Base-by-base conservation (phyloP, 306 rosid genomes). In the Cicer bijugum region DNA sequence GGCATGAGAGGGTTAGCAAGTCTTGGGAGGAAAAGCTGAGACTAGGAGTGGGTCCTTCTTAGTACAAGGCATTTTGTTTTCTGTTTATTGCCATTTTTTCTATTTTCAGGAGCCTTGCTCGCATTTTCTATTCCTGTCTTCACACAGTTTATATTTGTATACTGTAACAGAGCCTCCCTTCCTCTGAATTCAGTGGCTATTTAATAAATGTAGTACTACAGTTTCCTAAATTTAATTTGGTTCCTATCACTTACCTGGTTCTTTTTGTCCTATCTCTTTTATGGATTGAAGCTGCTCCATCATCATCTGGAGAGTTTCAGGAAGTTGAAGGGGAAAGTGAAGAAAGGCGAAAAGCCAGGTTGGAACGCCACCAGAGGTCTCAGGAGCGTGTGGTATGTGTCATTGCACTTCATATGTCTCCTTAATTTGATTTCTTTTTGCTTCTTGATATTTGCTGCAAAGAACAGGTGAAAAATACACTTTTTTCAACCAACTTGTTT, bases 291-390 rank as follows among this genome's bases (percentile, higher is more conserved):
- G 96, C 87, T 80, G 78, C 91, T 64, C 92, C 93, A 35, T 78
- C 95, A 75, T 82, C 95, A 75, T 82, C 95, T 52, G 96, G 95
- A 81, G 88, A 78, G 68, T 89, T 95, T 84, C 99, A 85, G 67
- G 97, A 88, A 12, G 85, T 88, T 83, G 97, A 90, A 76, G 99
- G 99, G 83, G 99, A 95, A 83, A 88, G 33, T 87, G 97, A 91
- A 79, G 99, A 95, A 62, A 90, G 97, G 78, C 88, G 93, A 78
- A 88, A 87, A 85, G 97, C 97, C 28, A 88, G 97, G 80, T 71
- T 95, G 79, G 99, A 95, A 78, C 97, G 99, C 72, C 92, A 95
- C 59, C 95, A 90, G 75, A 87, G 97, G 85, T 28, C 97, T 75
- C 84, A 85, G 43, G 90, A 92, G 82, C 96, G 99, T 53, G 91